Percentiles rank a stretch among this genome's conserved stretches.
Conservation (phyloP, 2,329 filamentous ascomycete species). For the Aspergillus tanneri region DNA sequence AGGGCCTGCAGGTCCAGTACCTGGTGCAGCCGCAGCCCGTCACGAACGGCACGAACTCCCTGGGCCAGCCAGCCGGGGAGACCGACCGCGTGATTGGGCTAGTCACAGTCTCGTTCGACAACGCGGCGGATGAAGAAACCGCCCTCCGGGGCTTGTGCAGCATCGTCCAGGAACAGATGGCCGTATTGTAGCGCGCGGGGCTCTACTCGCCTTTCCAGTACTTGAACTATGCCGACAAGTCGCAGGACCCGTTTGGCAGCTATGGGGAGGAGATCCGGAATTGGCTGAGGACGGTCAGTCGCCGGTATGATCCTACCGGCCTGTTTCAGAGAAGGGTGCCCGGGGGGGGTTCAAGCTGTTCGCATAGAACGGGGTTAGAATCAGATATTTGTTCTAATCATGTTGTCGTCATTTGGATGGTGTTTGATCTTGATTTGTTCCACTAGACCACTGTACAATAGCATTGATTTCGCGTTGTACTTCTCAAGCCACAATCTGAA, state of each 20-base stretch:
- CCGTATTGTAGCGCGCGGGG: neutral
- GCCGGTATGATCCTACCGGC: constrained; percentile 17
- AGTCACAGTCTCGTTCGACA: no score
- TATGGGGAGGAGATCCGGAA: constrained; percentile 19
- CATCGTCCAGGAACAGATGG: neutral
- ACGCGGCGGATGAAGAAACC: neutral
- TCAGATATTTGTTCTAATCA: neutral
- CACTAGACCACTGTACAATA: no score
- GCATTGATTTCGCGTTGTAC: no score
- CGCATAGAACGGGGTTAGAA: neutral
- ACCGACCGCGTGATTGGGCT: no score
- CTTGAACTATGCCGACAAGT: constrained; percentile 8
- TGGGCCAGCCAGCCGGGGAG: no score
- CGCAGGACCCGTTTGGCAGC: constrained; percentile 20
- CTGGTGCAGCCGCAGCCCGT: no score
- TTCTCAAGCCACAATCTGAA: no score
- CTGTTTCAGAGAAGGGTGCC: constrained; percentile 18
- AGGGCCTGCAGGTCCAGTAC: no score
- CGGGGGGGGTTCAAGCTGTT: constrained; percentile 18
- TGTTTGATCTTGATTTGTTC: no score
- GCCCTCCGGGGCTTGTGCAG: neutral
- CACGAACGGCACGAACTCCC: no score
- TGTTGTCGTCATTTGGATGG: no score
- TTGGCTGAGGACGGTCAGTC: constrained; percentile 10
- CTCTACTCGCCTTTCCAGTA: constrained; percentile 1